Base-by-base conservation (phyloP, 768 basidiomycete species). In the Daedaleopsis nitida region DNA sequence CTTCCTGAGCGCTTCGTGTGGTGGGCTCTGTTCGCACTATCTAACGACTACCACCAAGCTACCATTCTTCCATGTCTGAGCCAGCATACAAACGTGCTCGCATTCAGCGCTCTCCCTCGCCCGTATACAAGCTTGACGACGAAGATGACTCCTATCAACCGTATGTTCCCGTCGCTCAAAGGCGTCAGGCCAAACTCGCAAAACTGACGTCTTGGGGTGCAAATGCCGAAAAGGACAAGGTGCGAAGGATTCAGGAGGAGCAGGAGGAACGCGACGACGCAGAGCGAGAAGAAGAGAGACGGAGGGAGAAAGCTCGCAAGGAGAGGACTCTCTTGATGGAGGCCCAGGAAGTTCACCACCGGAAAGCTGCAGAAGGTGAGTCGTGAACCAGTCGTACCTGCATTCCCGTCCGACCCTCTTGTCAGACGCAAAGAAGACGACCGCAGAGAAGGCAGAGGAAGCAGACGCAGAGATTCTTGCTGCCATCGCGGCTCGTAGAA, bases 281-380 rank as follows among this genome's bases (percentile, higher is more conserved):
- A 42, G 87, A 91, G 62, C 83, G 86, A 52, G 93, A 94, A 67
- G 91, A 94, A 68, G 92, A 96, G 70, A 73, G 78, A 55, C 79
- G 80, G 37, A 83, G 83, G 66, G 94, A 96, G 72, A 87, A 83
- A 68, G 83, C 86, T 19, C 76, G 96, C 62, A 89, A 87, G 73
- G 94, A 96, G 76, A 78, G 94, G 67, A 97, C 95, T 0, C 76
- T 99, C 51, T 76, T 99, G 52, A 74, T 94, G 69, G 95, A 97
- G 72, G 97, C 97, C 1, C 94, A 98, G 75, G 96, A 98, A 70
- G 96, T 98, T 35, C 94, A 96, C 69, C 81, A 82, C 24, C 81
- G 81, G 73, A 93, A 89, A 74, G 92, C 90, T 5, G 82, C 80
- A 56, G 92, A 96, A 78, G 91, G 94, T 92, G 56, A 49, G 77